phyloP scores from a whole-genome alignment of 176 grass and related monocot species.

The Oropetium thomaeum region DNA sequence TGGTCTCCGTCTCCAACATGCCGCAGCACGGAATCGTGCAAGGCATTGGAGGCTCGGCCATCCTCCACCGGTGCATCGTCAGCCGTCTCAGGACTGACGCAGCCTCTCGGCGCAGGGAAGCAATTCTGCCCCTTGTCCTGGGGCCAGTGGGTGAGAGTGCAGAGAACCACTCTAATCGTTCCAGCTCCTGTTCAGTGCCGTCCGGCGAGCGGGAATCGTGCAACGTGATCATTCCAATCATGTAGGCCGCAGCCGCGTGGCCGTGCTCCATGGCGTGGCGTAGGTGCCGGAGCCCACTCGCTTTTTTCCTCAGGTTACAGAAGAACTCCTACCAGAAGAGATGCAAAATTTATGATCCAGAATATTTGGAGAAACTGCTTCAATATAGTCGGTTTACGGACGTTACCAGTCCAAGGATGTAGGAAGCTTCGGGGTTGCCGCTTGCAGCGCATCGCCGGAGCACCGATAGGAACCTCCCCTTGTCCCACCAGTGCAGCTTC shows the following conservation, averaged over 20 bases:
- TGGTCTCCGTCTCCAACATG: not conserved
- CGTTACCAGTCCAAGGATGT: slow-evolving; percentile 42
- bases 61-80: slow-evolving; percentile 32
- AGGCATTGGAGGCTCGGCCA: not conserved
- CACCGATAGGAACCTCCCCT: slow-evolving; percentile 33
- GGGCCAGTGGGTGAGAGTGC: not conserved
- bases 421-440: slow-evolving; percentile 37
- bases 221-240: slow-evolving; percentile 33
- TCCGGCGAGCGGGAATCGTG: not conserved
- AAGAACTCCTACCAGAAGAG: slow-evolving; percentile 34
- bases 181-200: not conserved
- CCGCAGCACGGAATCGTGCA: slow-evolving; percentile 31
- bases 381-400: not conserved
- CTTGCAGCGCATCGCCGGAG: slow-evolving; percentile 34
- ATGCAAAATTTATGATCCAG: not conserved
- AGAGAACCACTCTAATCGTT: not conserved
- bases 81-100: slow-evolving; percentile 25
- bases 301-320: slow-evolving; percentile 30
- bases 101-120: slow-evolving; percentile 19
- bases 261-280: slow-evolving; percentile 29
- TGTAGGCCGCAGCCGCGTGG: slow-evolving; percentile 20
- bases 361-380: not conserved
- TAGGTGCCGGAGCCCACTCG: slow-evolving; percentile 26
- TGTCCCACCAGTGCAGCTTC: slow-evolving; percentile 48
- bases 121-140: slow-evolving; percentile 10